Evolutionary conservation across 371 early-diverging fungal species (phyloP).

Genomic region (Funneliformis caledonium): DNA sequence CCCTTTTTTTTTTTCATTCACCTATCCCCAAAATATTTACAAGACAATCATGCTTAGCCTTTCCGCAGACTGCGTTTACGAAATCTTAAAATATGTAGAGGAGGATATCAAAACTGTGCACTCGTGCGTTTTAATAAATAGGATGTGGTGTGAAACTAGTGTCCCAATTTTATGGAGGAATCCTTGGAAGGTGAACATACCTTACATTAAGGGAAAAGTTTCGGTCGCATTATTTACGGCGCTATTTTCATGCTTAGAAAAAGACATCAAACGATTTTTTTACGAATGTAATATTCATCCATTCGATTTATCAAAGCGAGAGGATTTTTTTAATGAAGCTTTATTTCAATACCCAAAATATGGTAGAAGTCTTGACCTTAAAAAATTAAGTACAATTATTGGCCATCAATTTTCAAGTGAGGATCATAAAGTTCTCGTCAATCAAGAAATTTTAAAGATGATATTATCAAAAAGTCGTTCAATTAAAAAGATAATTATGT

Average conservation of each 20-base stretch:
- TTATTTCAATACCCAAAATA: not conserved
- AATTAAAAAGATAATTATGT: not conserved
- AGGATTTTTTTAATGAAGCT: not conserved
- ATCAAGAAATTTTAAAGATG: not conserved
- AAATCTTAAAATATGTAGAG: conserved; percentile 1
- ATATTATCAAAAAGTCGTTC: not conserved
- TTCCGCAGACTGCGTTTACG: not conserved
- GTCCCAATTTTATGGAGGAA: conserved; percentile 27
- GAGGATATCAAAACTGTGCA: conserved; percentile 5
- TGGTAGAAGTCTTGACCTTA: not conserved
- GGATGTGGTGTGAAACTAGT: conserved; percentile 23
- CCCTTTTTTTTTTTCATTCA: no score
- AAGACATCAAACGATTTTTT: not conserved
- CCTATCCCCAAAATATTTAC: no score
- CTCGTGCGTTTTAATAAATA: conserved; percentile 22
- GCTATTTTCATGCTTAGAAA: not conserved
- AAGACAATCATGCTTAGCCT: not conserved
- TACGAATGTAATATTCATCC: not conserved
- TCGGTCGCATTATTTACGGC: not conserved
- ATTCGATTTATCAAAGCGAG: not conserved
- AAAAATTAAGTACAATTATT: not conserved
- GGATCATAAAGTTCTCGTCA: not conserved
- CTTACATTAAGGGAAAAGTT: not conserved
- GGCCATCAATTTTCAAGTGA: not conserved
- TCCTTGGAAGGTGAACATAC: not conserved